Conservation (phyloP, 495 filamentous ascomycete species). For the Platismatia glauca region DNA sequence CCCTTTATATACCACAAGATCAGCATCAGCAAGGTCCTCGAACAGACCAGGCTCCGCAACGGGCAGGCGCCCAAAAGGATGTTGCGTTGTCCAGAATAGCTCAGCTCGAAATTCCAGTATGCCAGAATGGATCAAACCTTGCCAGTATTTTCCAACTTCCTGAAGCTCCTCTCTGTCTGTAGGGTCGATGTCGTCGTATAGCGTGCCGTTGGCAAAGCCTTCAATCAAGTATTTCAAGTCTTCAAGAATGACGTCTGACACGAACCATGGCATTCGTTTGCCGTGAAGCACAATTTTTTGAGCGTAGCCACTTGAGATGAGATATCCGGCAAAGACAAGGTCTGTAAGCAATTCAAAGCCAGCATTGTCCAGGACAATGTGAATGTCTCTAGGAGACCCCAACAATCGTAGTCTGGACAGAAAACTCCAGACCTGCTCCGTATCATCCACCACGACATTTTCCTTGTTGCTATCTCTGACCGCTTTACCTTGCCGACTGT, state of each 20-base stretch:
- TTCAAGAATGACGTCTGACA: constrained; percentile 79
- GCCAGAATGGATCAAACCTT: constrained; percentile 63
- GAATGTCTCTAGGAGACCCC: constrained; percentile 55
- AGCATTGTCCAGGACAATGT: constrained; percentile 91
- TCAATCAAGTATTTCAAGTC: constrained; percentile 74
- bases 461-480: constrained; percentile 73
- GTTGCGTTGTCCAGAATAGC: constrained; percentile 78
- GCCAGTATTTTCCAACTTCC: constrained; percentile 58
- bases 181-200: constrained; percentile 63
- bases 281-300: constrained; percentile 80
- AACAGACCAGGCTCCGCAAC: constrained; percentile 51
- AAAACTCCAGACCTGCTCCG: constrained; percentile 58
- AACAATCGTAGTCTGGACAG: constrained; percentile 49
- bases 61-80: constrained; percentile 77
- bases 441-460: constrained; percentile 82
- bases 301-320: constrained; percentile 68
- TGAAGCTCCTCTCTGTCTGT: constrained; percentile 50
- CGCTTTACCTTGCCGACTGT: constrained; percentile 81
- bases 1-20: constrained; percentile 92
- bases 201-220: constrained; percentile 55
- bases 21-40: constrained; percentile 66
- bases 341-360: constrained; percentile 95
- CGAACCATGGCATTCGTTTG: constrained; percentile 92
- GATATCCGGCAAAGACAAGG: constrained; percentile 76
- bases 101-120: constrained; percentile 70